A percentile compares a stretch with the other conserved stretches of the same genome.
Evolutionary conservation across 129 eudicot species (phyloP).

Genomic region (Tagetes erecta): DNA sequence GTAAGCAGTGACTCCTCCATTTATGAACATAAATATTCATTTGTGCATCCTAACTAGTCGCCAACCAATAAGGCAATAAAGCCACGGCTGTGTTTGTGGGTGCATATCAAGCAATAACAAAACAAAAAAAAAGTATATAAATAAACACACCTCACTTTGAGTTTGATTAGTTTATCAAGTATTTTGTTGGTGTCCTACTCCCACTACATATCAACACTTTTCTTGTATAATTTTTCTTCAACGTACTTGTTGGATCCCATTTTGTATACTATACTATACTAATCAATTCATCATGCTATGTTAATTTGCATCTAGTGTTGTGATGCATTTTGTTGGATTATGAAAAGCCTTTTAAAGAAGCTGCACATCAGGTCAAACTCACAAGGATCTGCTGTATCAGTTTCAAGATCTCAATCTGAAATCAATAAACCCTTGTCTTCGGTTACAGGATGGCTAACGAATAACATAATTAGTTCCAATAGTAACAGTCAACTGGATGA

Average conservation of each 20-base stretch:
- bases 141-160: no score
- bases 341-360: constrained; percentile 88
- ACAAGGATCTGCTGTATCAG: constrained; percentile 13
- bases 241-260: neutral
- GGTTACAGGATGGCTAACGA: constrained; percentile 85
- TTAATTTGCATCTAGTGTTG: constrained; percentile 40
- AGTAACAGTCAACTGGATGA: constrained; percentile 62
- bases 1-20: no score
- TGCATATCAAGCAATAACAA: no score
- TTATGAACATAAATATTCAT: no score
- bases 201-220: constrained; percentile 18
- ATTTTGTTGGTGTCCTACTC: constrained; percentile 32
- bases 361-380: constrained; percentile 54
- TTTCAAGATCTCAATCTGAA: neutral
- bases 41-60: no score
- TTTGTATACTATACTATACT: neutral
- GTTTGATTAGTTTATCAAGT: no score
- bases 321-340: constrained; percentile 31
- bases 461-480: constrained; percentile 64
- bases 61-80: no score
- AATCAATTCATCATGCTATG: neutral
- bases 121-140: no score
- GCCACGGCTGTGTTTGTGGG: no score
- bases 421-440: constrained; percentile 60
- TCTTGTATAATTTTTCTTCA: neutral